Evolutionary conservation across 768 basidiomycete genomes (phyloP).

Genomic region (Inosperma sp.): DNA sequence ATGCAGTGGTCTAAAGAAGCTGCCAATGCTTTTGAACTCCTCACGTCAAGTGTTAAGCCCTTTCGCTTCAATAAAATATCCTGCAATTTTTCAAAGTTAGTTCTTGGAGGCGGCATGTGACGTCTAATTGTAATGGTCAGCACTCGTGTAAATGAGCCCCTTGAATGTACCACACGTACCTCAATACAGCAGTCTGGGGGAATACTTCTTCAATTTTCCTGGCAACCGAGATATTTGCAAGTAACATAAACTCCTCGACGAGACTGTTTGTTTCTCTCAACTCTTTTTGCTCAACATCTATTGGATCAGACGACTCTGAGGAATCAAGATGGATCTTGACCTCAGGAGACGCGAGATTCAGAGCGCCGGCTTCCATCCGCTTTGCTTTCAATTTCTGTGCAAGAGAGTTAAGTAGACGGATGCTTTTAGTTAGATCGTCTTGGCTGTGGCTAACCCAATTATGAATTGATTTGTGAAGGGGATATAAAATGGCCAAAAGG

Average conservation of each 20-base stretch:
- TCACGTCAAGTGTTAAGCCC: conserved; percentile 80
- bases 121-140: conserved; percentile 54
- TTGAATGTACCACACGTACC: conserved; percentile 38
- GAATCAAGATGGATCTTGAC: conserved; percentile 95
- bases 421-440: conserved; percentile 79
- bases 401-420: conserved; percentile 83
- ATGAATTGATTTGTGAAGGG: neutral
- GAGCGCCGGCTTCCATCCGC: conserved; percentile 93
- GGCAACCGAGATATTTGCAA: conserved; percentile 95
- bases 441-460: conserved; percentile 50
- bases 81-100: conserved; percentile 94
- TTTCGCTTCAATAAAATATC: conserved; percentile 86
- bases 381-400: conserved; percentile 80
- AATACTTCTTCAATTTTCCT: conserved; percentile 88
- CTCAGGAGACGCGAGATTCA: conserved; percentile 97
- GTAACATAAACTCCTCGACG: conserved; percentile 98
- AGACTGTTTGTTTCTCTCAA: conserved; percentile 89
- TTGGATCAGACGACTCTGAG: conserved; percentile 89
- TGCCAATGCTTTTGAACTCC: conserved; percentile 86
- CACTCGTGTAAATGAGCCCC: neutral
- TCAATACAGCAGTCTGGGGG: conserved; percentile 90
- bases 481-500: neutral
- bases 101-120: conserved; percentile 84
- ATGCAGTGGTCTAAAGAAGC: conserved; percentile 83
- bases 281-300: conserved; percentile 96